A percentile compares a stretch with the other conserved stretches of the same genome.
Conservation (phyloP, 108 stramenopile species). For the Fragilaria radians region DNA sequence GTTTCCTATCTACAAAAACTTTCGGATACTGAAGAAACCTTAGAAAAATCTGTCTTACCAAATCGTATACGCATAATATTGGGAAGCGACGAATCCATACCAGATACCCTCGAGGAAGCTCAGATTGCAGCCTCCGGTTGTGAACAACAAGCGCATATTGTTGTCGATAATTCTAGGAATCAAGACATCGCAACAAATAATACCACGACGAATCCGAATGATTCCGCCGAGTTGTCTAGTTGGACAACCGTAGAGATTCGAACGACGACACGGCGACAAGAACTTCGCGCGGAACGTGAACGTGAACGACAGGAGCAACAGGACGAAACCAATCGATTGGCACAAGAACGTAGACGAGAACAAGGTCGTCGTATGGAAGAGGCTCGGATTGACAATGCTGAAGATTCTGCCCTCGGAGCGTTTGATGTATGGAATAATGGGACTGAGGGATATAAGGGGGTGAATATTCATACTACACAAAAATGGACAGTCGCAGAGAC, state of each 20-base stretch:
- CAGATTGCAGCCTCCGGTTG: conserved; percentile 58
- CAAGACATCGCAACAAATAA: conserved; percentile 5
- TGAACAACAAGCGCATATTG: conserved; percentile 62
- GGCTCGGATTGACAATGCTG: conserved; percentile 67
- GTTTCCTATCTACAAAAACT: conserved; percentile 49
- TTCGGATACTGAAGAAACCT: conserved; percentile 59
- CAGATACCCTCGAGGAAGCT: conserved; percentile 74
- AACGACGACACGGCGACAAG: conserved; percentile 55
- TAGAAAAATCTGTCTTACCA: conserved; percentile 54
- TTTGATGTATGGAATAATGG: conserved; percentile 63
- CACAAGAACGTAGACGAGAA: conserved; percentile 39
- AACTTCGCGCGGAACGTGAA: conserved; percentile 56
- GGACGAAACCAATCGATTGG: conserved; percentile 30
- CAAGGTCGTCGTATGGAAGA: conserved; percentile 68
- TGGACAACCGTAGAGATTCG: conserved; percentile 68
- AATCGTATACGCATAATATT: conserved; percentile 57
- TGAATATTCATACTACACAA: conserved; percentile 53
- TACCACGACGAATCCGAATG: conserved; percentile 33
- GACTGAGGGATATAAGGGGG: conserved; percentile 63
- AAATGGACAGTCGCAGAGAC: conserved; percentile 36
- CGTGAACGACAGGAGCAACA: conserved; percentile 28
- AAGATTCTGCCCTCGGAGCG: conserved; percentile 83
- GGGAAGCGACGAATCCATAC: conserved; percentile 50
- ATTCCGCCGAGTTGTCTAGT: conserved; percentile 64
- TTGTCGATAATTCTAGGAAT: conserved; percentile 2